Evolutionary conservation across 441 rosid genomes (phyloP), one percentile per base, ranked within the genome.

Genomic region (Erodium texanum): DNA sequence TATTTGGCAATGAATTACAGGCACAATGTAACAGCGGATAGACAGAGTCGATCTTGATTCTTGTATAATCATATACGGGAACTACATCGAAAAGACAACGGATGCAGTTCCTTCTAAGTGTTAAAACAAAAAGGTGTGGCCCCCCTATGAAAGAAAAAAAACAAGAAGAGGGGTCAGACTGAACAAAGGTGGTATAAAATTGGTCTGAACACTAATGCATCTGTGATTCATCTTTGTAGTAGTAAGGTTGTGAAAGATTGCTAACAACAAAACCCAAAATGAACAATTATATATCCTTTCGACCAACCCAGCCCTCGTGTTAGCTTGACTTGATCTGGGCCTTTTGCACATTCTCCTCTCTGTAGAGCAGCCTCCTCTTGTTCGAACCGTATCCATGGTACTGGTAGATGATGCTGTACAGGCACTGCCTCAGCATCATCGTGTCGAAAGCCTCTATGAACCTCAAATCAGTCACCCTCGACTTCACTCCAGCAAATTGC

Each of bases 371-470:
- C 73, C 90, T 78, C 76, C 98, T 89, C 83, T 88, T 93, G 75
- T 82, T 89, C n/a, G 86, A 83, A 69, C 94, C 89, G 14, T 85
- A 85, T 29, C 88, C 96, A 69, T 88, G 93, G 79, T 89, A 89
- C 73, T 79, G 93, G 77, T 83, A 91, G 66, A 93, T 86, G 32
- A 88, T 73, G 83, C 87, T 86, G 81, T 81, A 76, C 1, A 91
- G 85, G 65, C 90, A 89, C 66, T 83, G 87, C 80, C 76, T 86
- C 63, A 91, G 74, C 69, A 71, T n/a, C 41, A 59, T 56, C 24
- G 82, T 74, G 7, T 89, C 86, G 1, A 91, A 91, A 19, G 70
- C 76, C 78, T 88, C 93, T 0, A 94, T 83, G 68, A 92, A 94
- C 52, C 54, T 78, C 68, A 88, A 58, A 72, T 91, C 99, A 0